Conservation (phyloP, 108 stramenopile genomes). For the Ochromonas danica region DNA sequence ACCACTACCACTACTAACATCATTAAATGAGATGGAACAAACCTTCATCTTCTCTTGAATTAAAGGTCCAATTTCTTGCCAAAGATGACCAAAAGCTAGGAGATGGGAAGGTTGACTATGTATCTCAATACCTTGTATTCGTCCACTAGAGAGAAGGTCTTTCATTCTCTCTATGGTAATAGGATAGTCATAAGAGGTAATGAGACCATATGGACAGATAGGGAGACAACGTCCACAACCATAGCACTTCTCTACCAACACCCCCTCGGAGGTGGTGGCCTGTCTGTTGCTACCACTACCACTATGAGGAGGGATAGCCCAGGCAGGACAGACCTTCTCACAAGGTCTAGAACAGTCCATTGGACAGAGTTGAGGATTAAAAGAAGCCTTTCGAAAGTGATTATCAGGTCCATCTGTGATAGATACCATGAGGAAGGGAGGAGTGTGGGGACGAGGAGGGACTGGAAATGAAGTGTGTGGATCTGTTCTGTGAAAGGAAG, state of each 20-base stretch:
- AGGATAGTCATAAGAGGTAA: constrained; percentile 37
- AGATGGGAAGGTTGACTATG: background rate
- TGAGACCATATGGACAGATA: constrained; percentile 53
- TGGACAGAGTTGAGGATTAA: constrained; percentile 43
- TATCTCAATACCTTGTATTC: constrained; percentile 27
- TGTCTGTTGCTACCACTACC: background rate
- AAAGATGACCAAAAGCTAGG: constrained; percentile 2
- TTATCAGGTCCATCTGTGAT: constrained; percentile 50
- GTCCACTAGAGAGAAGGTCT: constrained; percentile 22
- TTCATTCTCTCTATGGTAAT: background rate
- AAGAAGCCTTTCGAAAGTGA: constrained; percentile 49
- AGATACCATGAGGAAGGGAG: constrained; percentile 50
- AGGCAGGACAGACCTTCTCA: constrained; percentile 46
- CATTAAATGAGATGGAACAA: constrained; percentile 47
- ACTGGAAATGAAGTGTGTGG: constrained; percentile 20
- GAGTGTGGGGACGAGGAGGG: constrained; percentile 17
- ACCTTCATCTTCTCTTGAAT: background rate
- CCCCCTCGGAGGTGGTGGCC: constrained; percentile 19
- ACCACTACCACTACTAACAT: no score
- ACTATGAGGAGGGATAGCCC: constrained; percentile 36
- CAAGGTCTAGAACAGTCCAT: constrained; percentile 47
- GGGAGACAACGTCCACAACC: constrained; percentile 52
- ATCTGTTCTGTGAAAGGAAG: no score
- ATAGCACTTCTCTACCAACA: constrained; percentile 44
- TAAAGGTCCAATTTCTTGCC: background rate